Base-by-base conservation (phyloP, 441 rosid species). In the Jatropha multifida region DNA sequence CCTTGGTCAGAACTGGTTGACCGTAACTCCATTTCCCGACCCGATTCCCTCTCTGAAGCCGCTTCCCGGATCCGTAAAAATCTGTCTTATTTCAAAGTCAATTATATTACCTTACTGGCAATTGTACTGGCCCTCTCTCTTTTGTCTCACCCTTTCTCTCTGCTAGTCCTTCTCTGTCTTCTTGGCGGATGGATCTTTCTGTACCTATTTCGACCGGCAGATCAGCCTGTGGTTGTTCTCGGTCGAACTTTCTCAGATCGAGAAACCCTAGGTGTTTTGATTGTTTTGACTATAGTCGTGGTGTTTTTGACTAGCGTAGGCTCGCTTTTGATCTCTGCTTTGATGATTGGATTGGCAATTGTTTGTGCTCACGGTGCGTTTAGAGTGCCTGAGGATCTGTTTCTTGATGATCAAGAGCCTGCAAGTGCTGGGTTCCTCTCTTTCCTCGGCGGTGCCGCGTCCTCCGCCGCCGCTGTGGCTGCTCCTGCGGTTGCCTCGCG, bases 221-320 rank as follows among this genome's bases (percentile, higher is more conserved):
- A 89, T 80, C 90, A 89, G 77, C 90, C 94, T 52, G 76, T 89
- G 15, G 83, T 84, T 5, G 18, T 89, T 41, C 67, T 85, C 12
- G 88, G 91, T 72, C 90, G 94, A 42, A 79, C 88, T 13, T 88
- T 91, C 65, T 88, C 94, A 0, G 92, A 91, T 32, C 90, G 91
- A 6, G 96, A 91, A 41, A 89, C 91, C 66, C 89, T 91, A 6
- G 94, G 87, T 9, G 63, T 70, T 7, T 71, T 89, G 74, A 87
- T 91, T 1, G 49, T 88, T 8, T 20, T 80, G 80, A 91, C 94
- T 0, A 68, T 88, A 14, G 79, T 89, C n/a, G 92, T 91, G 17
- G 89, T 91, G 38, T 89, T 91, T 52, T 77, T 91, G 80, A 91
- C 96, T 62, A 88, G 89, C 79, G 92, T 91, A 2, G 96, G 96